Evolutionary conservation across 2,329 filamentous ascomycete species (phyloP), one percentile per base, ranked within the genome.

Genomic region (Ophiostoma montium): DNA sequence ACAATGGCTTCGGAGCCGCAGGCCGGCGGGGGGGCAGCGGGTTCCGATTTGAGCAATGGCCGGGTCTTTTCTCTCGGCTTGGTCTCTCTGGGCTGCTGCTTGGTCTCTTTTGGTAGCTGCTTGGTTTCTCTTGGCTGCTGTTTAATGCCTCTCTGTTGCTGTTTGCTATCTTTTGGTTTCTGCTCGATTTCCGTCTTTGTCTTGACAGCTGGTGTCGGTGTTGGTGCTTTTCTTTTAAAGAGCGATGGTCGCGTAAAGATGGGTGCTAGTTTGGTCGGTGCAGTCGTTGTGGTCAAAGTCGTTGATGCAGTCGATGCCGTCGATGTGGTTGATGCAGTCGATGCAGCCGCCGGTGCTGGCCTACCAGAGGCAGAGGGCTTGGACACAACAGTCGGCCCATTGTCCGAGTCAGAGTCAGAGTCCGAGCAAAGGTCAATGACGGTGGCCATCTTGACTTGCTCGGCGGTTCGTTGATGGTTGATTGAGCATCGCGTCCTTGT

Each of bases 1-100:
- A 79, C 62, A 47, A 76, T 65, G n/a, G 39, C 39, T 3, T 42
- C 39, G 15, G 39, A 23, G 39, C 39, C 39, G 23, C 39, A 42
- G 15, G 39, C 21, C 30, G 23, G 39, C 9, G 23, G 13, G n/a
- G 15, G 19, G 16, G 23, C 15, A 15, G 11, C 12, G 27, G 16
- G 15, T 11, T 31, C 39, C 8, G 12, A 4, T 21, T 42, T 30
- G 21, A 13, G 39, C 11, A 23, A 15, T 11, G 39, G 23, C 15
- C 38, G 38, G 38, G 19, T 8, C 38, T 13, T 46, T 55, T 52
- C 19, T 23, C 16, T 19, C 7, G 18, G 30, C 16, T 36, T 7
- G 23, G 23, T 4, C 19, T 35, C 15, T 5, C 13, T 27, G n/a
- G n/a, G n/a, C n/a, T n/a, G n/a, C n/a, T n/a, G 4, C 23, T 27